Percentiles rank a stretch among this genome's conserved stretches.
Conservation (phyloP, 106 monocot genomes). For the Apostasia shenzhenica region DNA sequence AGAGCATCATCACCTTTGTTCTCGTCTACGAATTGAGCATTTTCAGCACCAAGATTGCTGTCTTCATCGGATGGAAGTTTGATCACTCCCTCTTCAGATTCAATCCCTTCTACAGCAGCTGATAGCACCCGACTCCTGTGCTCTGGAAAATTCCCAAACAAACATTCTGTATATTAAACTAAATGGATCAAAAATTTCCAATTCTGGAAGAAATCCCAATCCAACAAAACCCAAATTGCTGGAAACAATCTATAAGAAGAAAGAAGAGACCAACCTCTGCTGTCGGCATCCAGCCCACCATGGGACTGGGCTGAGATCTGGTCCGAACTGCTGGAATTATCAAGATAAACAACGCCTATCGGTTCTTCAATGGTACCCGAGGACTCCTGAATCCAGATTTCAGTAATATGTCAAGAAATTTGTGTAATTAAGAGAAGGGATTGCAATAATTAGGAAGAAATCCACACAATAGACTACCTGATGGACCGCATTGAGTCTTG, state of each 20-base stretch:
- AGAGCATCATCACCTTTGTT: not conserved
- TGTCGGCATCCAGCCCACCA: not conserved
- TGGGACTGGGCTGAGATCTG: conserved; percentile 5
- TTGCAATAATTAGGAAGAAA: not conserved
- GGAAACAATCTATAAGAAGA: not conserved
- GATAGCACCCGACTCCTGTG: conserved; percentile 38
- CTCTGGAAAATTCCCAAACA: not conserved
- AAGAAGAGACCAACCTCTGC: conserved; percentile 14
- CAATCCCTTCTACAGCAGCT: conserved; percentile 6
- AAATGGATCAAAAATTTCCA: not conserved
- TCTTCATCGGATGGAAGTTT: conserved; percentile 7
- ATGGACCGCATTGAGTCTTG: not conserved
- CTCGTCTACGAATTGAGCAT: conserved; percentile 1
- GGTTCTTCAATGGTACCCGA: conserved; percentile 31
- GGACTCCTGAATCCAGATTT: conserved; percentile 20
- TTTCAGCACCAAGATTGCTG: conserved; percentile 3
- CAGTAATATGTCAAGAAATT: not conserved
- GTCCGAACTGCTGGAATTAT: conserved; percentile 22
- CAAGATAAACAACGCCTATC: conserved; percentile 13
- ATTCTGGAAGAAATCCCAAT: not conserved
- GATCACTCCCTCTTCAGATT: conserved; percentile 7
- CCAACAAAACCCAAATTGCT: not conserved
- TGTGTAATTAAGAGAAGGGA: not conserved
- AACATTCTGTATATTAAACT: conserved; percentile 12
- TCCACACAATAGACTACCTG: not conserved